Base-by-base conservation (phyloP, 768 basidiomycete species). In the Scleroderma citrinum region DNA sequence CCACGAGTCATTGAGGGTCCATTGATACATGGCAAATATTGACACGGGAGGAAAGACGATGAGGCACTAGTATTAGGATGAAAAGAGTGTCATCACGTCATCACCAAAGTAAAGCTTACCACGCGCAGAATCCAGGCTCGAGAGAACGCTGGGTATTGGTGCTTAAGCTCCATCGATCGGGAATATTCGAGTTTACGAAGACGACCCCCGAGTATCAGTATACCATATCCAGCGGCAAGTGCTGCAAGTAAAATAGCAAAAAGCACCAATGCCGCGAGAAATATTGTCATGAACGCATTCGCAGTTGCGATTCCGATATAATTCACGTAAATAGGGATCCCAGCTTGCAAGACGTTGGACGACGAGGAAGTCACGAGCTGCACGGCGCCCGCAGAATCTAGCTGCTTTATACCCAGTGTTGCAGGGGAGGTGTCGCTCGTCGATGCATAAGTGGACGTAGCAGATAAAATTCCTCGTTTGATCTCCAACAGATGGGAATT, bases 241-340 rank as follows among this genome's bases (percentile, higher is more conserved):
- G 78, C 53, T 0, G 63, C 76, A 13, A 79, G 38, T 14, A 77
- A 68, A 53, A 90, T 77, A 14, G 80, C 84, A 49, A 84, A 66
- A 31, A 88, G 61, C 46, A 90, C 80, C 57, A 97, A 75, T 10
- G 74, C 72, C 41, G 78, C 71, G 38, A 94, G 69, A 66, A 96
- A 94, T n/a, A 83, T 70, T 5, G 91, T 93, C 78, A 89, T 87
- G 69, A 91, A 96, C 7, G 86, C 86, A 68, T 96, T 94, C 47
- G 85, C 86, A 0, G 84, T 85, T 10, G 87, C 82, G 50, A 97
- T 86, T 47, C 82, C 79, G 21, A 89, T 66, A 13, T 80, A 77
- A 59, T 86, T 92, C 53, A 81, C 82, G 57, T 84, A 94, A 29
- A 88, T 85, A 4, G 92, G 90, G 20, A 95, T 67, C 19, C 92